phyloP scores from a whole-genome alignment of 2,329 filamentous ascomycete species.

The Apiospora arundinis region DNA sequence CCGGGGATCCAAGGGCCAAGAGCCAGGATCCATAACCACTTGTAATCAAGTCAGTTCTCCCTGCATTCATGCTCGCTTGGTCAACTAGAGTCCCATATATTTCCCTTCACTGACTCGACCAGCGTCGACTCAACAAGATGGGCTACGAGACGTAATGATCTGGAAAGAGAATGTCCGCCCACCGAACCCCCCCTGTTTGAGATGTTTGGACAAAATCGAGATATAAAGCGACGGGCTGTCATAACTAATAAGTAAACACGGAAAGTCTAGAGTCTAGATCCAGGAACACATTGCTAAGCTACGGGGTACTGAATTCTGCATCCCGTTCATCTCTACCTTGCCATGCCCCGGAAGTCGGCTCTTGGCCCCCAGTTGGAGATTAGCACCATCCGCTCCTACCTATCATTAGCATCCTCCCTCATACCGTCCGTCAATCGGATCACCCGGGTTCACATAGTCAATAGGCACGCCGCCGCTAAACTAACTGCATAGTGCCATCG shows the following conservation, averaged over 20 bases:
- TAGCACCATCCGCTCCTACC: background rate
- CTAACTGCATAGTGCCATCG: background rate
- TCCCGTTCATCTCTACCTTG: background rate
- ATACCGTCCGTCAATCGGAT: background rate
- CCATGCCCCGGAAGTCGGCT: slow-evolving; percentile 12
- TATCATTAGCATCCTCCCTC: background rate
- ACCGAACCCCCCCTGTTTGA: background rate
- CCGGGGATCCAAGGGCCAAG: background rate
- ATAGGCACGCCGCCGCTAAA: background rate
- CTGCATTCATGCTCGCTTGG: background rate
- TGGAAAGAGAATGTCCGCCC: background rate
- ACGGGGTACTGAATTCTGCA: no score
- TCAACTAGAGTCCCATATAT: background rate
- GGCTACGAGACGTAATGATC: background rate
- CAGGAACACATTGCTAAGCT: background rate
- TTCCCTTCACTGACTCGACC: background rate
- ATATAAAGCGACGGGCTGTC: background rate
- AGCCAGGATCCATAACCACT: background rate
- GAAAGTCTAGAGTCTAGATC: background rate
- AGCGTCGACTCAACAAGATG: background rate
- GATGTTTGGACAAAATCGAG: background rate
- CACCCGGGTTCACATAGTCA: background rate
- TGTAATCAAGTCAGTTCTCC: background rate
- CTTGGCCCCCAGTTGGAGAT: background rate
- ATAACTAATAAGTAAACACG: no score